Percentiles rank a stretch among this genome's conserved stretches.
Evolutionary conservation across 257 asterid genomes (phyloP).

Genomic region (Ballota nigra): DNA sequence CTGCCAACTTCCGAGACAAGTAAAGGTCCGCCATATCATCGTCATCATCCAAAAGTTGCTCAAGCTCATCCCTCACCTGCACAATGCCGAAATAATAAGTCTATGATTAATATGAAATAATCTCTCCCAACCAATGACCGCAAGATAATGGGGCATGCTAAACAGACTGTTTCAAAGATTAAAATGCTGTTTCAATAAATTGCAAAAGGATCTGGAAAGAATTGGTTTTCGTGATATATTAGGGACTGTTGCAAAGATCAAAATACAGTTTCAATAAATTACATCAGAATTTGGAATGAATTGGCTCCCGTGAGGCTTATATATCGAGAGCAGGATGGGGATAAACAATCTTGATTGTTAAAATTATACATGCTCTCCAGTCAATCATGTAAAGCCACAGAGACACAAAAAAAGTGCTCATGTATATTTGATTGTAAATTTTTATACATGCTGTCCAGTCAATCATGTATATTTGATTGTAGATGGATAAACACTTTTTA

Average conservation of each 20-base stretch:
- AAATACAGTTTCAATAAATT: background rate
- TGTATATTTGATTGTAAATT: background rate
- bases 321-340: background rate
- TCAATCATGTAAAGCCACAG: background rate
- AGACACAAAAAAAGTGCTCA: background rate
- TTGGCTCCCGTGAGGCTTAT: background rate
- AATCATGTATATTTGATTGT: background rate
- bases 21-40: conserved; percentile 98
- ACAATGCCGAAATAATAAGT: conserved; percentile 18
- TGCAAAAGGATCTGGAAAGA: background rate
- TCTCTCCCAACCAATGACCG: background rate
- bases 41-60: conserved; percentile 94
- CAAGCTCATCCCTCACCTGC: conserved; percentile 96
- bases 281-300: background rate
- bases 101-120: background rate
- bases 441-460: background rate
- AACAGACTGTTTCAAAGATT: background rate
- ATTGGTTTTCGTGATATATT: background rate
- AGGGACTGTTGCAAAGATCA: background rate
- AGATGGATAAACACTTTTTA: background rate
- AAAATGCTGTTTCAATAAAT: background rate
- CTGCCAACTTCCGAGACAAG: conserved; percentile 73
- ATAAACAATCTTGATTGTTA: background rate
- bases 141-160: background rate
- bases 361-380: background rate